Evolutionary conservation across 106 monocot species (phyloP).

Genomic region (Dioscorea dumetorum): DNA sequence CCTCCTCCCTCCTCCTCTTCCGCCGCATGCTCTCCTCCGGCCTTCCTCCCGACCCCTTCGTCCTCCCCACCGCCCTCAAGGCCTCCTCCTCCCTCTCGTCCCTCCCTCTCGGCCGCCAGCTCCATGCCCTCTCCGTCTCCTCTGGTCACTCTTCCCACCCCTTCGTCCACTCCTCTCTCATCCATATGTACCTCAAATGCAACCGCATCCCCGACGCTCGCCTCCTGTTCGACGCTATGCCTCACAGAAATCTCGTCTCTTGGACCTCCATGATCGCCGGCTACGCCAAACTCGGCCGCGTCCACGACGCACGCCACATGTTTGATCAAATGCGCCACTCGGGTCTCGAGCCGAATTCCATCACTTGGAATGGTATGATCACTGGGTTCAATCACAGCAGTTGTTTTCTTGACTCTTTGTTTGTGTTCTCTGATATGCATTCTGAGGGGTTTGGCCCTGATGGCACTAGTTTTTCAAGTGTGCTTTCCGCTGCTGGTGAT

Average conservation of each 20-base stretch:
- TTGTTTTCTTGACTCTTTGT: constrained; percentile 13
- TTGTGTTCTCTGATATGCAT: constrained; percentile 38
- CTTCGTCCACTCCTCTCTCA: constrained; percentile 55
- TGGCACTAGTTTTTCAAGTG: constrained; percentile 36
- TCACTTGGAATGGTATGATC: constrained; percentile 75
- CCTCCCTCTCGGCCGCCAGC: constrained; percentile 17
- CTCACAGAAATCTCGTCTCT: constrained; percentile 29
- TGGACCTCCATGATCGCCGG: constrained; percentile 56
- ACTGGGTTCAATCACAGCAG: constrained; percentile 52
- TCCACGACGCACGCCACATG: constrained; percentile 9
- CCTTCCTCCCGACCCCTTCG: constrained; percentile 34
- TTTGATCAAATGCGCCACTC: constrained; percentile 31
- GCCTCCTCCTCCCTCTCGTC: constrained; percentile 30
- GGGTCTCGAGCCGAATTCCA: constrained; percentile 39
- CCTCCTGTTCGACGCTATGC: constrained; percentile 44
- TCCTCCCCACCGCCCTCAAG: constrained; percentile 55
- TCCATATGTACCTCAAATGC: constrained; percentile 58
- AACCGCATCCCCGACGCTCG: constrained; percentile 20
- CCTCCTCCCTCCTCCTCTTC: constrained; percentile 20
- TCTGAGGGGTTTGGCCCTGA: constrained; percentile 35
- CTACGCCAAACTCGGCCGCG: constrained; percentile 20
- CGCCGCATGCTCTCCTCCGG: constrained; percentile 21
- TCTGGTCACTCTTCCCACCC: constrained; percentile 27
- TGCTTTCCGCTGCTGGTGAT: constrained; percentile 43
- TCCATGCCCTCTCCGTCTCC: constrained; percentile 38